Percentiles rank a stretch among this genome's conserved stretches.
phyloP scores from a whole-genome alignment of 2,329 filamentous ascomycete genomes.

The Hypoxylon sp. region DNA sequence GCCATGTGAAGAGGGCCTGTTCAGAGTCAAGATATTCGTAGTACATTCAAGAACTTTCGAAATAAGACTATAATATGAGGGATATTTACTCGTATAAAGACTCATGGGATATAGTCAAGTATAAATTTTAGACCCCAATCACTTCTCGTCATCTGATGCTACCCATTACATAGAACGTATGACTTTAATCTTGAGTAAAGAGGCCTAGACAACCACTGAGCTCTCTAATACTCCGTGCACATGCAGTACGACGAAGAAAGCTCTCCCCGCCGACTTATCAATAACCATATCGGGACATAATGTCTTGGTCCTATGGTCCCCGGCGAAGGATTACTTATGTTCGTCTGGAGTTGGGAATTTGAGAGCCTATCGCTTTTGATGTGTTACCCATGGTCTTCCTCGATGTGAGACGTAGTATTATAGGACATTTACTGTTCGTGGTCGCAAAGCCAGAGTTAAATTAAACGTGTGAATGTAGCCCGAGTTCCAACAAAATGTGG shows the following conservation, averaged over 20 bases:
- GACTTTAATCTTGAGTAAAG: neutral
- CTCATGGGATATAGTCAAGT: neutral
- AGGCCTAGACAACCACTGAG: neutral
- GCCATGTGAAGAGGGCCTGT: neutral
- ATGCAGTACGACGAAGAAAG: conserved; percentile 2
- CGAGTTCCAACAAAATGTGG: no score
- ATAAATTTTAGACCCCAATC: neutral
- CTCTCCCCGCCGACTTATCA: neutral
- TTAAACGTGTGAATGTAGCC: neutral
- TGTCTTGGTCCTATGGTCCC: neutral
- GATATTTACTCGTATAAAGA: neutral
- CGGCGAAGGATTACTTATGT: neutral
- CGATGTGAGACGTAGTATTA: neutral
- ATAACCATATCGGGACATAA: neutral
- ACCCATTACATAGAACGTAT: neutral
- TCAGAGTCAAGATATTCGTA: neutral
- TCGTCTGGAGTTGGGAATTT: neutral
- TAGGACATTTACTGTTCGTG: neutral
- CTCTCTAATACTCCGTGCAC: neutral
- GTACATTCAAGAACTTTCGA: neutral
- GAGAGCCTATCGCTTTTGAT: neutral
- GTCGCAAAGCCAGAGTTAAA: neutral
- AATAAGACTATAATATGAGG: neutral
- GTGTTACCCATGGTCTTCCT: neutral
- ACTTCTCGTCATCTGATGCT: neutral